Conservation (phyloP, 176 grass and related monocot genomes). For the Metroxylon sagu region DNA sequence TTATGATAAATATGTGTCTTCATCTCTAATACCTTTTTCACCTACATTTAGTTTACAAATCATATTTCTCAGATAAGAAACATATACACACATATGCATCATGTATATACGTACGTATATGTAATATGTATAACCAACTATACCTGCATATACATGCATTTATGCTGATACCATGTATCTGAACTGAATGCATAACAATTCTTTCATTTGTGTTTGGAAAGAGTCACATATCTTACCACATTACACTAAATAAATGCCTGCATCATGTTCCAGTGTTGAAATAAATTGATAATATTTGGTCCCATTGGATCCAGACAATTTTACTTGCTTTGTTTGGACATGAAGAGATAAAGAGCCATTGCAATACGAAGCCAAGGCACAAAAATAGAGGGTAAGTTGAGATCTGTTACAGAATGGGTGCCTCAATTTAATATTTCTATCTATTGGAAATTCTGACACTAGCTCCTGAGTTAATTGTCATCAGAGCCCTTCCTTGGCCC, state of each 20-base stretch:
- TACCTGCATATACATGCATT: neutral
- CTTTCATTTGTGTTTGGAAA: neutral
- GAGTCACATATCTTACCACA: neutral
- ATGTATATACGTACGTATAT: too few species aligned
- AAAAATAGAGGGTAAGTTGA: neutral
- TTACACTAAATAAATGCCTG: neutral
- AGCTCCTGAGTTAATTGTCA: too few species aligned
- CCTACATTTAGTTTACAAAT: too few species aligned
- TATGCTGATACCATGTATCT: neutral
- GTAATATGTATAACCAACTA: neutral
- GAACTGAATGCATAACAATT: neutral
- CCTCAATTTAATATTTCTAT: constrained; percentile 1
- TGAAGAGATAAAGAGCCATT: neutral
- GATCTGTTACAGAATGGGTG: neutral
- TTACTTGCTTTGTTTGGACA: neutral
- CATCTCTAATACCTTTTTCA: too few species aligned
- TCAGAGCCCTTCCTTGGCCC: too few species aligned
- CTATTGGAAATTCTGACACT: neutral
- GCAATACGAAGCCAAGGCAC: neutral
- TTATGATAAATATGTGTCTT: too few species aligned
- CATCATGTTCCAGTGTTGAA: neutral
- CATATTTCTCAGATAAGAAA: too few species aligned
- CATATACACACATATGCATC: too few species aligned
- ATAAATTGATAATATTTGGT: neutral
- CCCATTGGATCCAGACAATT: neutral